phyloP scores from a whole-genome alignment of 148 eudicot genomes.

The Chenopodium quinoa region DNA sequence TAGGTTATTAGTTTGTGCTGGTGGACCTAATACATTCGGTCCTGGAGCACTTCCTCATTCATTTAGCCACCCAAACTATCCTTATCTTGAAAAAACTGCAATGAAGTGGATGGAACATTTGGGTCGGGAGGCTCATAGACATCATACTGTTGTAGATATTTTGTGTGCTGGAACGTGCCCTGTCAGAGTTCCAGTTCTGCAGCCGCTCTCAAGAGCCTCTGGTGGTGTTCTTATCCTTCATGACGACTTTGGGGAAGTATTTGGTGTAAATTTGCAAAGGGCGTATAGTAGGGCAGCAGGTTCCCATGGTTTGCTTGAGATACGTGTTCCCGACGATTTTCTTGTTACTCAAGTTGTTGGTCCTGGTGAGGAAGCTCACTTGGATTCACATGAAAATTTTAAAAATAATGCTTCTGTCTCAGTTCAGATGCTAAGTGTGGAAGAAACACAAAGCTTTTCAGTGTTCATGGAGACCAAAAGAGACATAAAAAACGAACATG shows the following conservation, averaged over 20 bases:
- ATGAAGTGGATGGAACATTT: conserved; percentile 87
- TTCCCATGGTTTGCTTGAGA: conserved; percentile 78
- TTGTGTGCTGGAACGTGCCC: conserved; percentile 95
- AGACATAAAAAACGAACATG: conserved; percentile 68
- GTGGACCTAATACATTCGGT: conserved; percentile 83
- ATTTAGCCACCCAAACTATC: conserved; percentile 79
- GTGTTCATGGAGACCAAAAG: conserved; percentile 66
- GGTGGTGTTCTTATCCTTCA: conserved; percentile 87
- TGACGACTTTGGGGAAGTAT: conserved; percentile 97
- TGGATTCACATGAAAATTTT: conserved; percentile 68
- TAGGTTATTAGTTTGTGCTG: conserved; percentile 83
- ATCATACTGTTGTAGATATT: conserved; percentile 75
- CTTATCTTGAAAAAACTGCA: conserved; percentile 79
- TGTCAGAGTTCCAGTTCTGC: conserved; percentile 76
- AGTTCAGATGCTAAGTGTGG: conserved; percentile 80
- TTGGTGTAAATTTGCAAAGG: conserved; percentile 94
- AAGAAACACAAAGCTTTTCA: conserved; percentile 89
- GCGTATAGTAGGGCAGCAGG: conserved; percentile 83
- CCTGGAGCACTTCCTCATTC: conserved; percentile 95
- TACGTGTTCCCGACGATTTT: conserved; percentile 73
- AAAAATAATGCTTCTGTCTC: conserved; percentile 67
- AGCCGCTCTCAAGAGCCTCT: conserved; percentile 79
- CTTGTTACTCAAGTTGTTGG: conserved; percentile 74
- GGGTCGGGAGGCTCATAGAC: conserved; percentile 76
- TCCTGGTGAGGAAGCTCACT: conserved; percentile 84